Evolutionary conservation across 768 basidiomycete species (phyloP), one percentile per base, ranked within the genome.

Genomic region (Nidularia sp.): DNA sequence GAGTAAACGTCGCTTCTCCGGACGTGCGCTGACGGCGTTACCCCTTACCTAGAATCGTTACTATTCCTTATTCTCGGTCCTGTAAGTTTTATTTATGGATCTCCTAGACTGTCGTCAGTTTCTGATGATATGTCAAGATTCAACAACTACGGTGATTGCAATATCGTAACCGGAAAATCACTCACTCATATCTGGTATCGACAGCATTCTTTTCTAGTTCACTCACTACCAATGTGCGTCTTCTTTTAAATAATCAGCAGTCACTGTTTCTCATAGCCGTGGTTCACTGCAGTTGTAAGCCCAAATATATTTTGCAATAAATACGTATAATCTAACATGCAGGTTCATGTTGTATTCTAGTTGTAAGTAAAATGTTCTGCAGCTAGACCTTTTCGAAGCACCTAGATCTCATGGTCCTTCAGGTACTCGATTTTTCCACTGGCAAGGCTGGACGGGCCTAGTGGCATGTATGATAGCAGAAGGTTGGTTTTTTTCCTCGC

Each of bases 391-490:
- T 10, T 41, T 41, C 15, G 36, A 41, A 10, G 36, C 15, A 15
- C 9, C 1, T 45, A 18, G 18, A 13, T 9, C 42, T 53, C 12
- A 48, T 31, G 2, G 1, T 5, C 36, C 25, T 25, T 10, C 45
- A 78, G 78, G 80, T 58, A 57, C 65, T 8, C 56, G 50, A 12
- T 82, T 78, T 66, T 80, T 79, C 56, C 68, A 65, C 55, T 84
- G 83, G 81, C 81, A 84, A 72, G 81, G 81, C 18, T 80, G 78
- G 73, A 81, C 81, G 1, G 82, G 82, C 7, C 58, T 84, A 31
- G 62, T 80, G 36, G 70, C 75, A 35, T 78, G 75, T 62, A 72
- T 81, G 62, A 67, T 83, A 36, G 77, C 81, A 22, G 78, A 85
- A 72, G 64, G 83, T 83, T 44, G 31, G 74, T 58, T 15, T 34